phyloP scores from a whole-genome alignment of 2,329 filamentous ascomycete genomes.

The Trichoderma sp. region DNA sequence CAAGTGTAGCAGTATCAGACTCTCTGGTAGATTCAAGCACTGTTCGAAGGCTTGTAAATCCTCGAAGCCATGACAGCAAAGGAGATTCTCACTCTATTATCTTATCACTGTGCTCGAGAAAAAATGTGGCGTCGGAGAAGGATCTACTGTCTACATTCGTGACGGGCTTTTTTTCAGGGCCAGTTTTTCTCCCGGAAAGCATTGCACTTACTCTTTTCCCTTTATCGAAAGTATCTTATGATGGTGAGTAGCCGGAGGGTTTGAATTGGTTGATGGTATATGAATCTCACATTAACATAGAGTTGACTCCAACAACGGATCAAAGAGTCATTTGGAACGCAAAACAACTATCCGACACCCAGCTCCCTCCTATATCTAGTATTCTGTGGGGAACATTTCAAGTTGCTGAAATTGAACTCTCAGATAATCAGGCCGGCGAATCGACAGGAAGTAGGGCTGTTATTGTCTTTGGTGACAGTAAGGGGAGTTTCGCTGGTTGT shows the following conservation, averaged over 20 bases:
- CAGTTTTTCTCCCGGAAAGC: slow-evolving; percentile 2
- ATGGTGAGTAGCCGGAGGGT: neutral
- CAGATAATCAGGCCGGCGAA: neutral
- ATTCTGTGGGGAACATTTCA: slow-evolving; percentile 4
- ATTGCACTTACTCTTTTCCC: neutral
- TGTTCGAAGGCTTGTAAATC: neutral
- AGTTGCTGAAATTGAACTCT: neutral
- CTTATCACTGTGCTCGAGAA: neutral
- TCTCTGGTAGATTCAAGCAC: neutral
- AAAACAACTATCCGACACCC: neutral
- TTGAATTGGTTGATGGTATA: neutral
- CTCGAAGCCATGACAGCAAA: neutral
- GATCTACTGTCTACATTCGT: neutral
- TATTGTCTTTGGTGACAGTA: neutral
- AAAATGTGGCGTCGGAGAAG: neutral
- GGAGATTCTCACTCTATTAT: neutral
- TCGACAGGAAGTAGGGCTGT: neutral
- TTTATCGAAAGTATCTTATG: neutral
- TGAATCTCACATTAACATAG: neutral
- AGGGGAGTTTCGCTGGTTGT: neutral
- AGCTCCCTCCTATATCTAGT: neutral
- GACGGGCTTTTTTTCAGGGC: neutral
- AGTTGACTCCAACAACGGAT: neutral
- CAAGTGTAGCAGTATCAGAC: neutral
- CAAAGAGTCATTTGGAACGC: neutral